A percentile compares a stretch with the other conserved stretches of the same genome.
phyloP scores from a whole-genome alignment of 2,329 filamentous ascomycete genomes.

The Aphanocladium album region DNA sequence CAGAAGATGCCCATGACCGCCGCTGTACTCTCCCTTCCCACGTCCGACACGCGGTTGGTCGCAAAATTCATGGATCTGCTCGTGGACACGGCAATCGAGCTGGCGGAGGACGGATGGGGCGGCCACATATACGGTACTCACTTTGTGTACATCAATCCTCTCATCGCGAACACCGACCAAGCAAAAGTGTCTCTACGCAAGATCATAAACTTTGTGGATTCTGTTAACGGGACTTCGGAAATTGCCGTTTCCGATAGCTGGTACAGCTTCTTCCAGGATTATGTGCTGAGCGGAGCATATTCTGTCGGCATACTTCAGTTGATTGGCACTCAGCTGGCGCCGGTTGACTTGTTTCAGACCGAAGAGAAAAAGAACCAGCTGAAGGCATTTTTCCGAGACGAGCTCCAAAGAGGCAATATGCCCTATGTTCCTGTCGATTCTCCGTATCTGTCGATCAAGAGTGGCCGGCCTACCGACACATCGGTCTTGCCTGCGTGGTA shows the following conservation, averaged over 20 bases:
- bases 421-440: constrained; percentile 16
- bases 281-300: constrained; percentile 11
- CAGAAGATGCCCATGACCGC: not conserved
- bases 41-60: not conserved
- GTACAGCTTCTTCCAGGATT: constrained; percentile 15
- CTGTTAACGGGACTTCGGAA: constrained; percentile 3
- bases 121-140: constrained; percentile 18
- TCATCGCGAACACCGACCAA: not conserved
- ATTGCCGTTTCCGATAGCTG: constrained; percentile 11
- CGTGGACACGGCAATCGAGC: constrained; percentile 15
- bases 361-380: not conserved
- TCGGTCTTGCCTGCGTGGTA: constrained; percentile 17
- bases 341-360: constrained; percentile 8
- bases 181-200: constrained; percentile 7
- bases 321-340: constrained; percentile 15
- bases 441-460: constrained; percentile 2
- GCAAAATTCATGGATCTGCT: constrained; percentile 13
- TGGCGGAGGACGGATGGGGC: constrained; percentile 17
- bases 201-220: not conserved
- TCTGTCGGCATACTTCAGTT: constrained; percentile 14
- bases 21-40: not conserved
- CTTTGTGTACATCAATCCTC: constrained; percentile 14
- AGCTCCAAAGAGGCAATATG: constrained; percentile 10
- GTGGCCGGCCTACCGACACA: not conserved
- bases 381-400: constrained; percentile 12